These are phyloP conservation scores for Umbelopsis isabellina DNA, from an alignment of 192 early-diverging fungal genomes.

Conservation along the genomic window DNA sequence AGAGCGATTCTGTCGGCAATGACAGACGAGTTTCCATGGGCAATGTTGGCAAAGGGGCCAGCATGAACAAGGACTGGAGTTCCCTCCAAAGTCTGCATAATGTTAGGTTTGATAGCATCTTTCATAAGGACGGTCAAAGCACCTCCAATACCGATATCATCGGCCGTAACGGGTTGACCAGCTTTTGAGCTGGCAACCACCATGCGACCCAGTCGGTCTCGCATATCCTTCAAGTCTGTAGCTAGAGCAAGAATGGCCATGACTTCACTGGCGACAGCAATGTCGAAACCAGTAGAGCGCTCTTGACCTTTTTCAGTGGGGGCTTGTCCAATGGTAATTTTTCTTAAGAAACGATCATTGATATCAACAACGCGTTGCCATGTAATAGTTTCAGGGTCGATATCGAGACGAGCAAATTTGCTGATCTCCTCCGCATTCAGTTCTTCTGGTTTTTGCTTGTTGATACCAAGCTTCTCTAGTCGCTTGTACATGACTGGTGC, in stretches of 20 bases:
- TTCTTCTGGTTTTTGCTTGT: slow-evolving; percentile 75
- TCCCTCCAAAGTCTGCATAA: slow-evolving; percentile 99
- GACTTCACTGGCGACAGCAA: slow-evolving; percentile 96
- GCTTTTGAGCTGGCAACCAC: slow-evolving; percentile 85
- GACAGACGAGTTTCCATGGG: slow-evolving; percentile 96
- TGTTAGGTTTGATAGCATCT: slow-evolving; percentile 97
- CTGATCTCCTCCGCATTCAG: slow-evolving; percentile 79
- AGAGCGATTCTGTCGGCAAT: slow-evolving; percentile 96
- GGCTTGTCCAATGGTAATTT: slow-evolving; percentile 88
- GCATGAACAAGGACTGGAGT: slow-evolving; percentile 99
- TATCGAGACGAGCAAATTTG: slow-evolving; percentile 89
- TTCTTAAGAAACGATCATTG: slow-evolving; percentile 95
- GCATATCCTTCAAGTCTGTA: slow-evolving; percentile 91
- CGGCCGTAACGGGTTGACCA: slow-evolving; percentile 88
- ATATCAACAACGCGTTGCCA: slow-evolving; percentile 98
- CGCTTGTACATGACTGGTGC: slow-evolving; percentile 86
- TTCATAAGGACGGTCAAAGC: slow-evolving; percentile 97
- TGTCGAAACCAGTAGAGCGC: slow-evolving; percentile 95
- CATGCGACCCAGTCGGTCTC: slow-evolving; percentile 91
- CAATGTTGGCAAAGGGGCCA: slow-evolving; percentile 99
- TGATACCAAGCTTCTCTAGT: slow-evolving; percentile 79
- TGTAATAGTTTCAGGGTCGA: slow-evolving; percentile 92
- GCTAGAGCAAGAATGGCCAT: slow-evolving; percentile 97
- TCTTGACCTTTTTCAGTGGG: slow-evolving; percentile 85
- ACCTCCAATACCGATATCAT: slow-evolving; percentile 95